phyloP scores from a whole-genome alignment of 371 early-diverging fungal genomes.

The Mucor sp. region DNA sequence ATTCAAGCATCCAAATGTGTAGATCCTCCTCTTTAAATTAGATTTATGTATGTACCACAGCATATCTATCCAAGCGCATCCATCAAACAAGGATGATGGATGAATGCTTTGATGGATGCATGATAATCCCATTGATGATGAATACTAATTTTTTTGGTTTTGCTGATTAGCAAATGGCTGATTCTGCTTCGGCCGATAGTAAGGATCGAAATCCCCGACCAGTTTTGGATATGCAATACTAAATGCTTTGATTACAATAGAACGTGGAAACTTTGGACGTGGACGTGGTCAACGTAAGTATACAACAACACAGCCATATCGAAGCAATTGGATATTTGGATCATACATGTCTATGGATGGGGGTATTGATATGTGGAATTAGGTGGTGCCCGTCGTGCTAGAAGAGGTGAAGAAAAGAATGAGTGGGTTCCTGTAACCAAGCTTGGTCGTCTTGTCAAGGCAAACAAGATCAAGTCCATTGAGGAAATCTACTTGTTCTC shows the following conservation, averaged over 20 bases:
- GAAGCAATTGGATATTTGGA: too few species aligned
- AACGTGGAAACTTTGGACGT: constrained; percentile 83
- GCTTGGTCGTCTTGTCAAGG: constrained; percentile 96
- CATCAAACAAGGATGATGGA: too few species aligned
- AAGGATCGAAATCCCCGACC: constrained; percentile 40
- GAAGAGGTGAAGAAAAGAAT: constrained; percentile 92
- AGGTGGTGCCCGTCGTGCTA: constrained; percentile 84
- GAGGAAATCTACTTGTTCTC: constrained; percentile 98
- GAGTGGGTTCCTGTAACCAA: constrained; percentile 68
- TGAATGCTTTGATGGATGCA: too few species aligned
- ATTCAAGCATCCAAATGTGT: too few species aligned
- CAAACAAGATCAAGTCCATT: constrained; percentile 87
- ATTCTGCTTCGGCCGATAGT: constrained; percentile 75
- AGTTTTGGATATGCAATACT: background rate
- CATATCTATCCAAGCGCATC: too few species aligned
- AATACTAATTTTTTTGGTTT: too few species aligned
- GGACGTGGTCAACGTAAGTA: constrained; percentile 69
- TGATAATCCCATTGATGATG: too few species aligned
- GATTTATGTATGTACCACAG: too few species aligned
- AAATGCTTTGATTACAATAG: constrained; percentile 24
- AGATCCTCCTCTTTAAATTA: too few species aligned
- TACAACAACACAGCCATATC: too few species aligned
- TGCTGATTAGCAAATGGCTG: constrained; percentile 56
- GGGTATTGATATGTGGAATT: too few species aligned
- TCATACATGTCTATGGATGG: too few species aligned